A percentile compares a stretch with the other conserved stretches of the same genome.
Conservation (phyloP, 345 rosid species). For the Hibiscus mutabilis region DNA sequence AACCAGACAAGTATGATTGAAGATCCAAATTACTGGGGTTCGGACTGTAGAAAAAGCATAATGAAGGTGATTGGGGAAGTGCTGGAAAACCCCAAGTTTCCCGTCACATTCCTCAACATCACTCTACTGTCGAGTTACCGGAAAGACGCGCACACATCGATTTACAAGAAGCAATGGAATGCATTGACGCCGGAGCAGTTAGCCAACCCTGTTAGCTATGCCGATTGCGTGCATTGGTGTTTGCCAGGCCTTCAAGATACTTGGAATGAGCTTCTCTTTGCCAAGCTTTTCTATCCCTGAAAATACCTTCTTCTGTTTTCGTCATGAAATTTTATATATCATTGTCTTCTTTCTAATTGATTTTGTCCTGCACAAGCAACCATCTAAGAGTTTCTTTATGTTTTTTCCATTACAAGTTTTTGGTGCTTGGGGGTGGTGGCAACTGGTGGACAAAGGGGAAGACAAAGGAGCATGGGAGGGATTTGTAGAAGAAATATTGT, state of each 20-base stretch:
- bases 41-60: constrained; percentile 57
- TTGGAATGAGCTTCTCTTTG: constrained; percentile 88
- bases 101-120: constrained; percentile 71
- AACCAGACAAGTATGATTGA: constrained; percentile 55
- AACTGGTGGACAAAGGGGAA: no score
- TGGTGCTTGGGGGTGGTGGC: neutral
- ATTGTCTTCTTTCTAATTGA: no score
- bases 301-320: no score
- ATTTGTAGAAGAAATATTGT: neutral
- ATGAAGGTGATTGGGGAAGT: constrained; percentile 82
- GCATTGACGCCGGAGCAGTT: constrained; percentile 57
- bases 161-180: constrained; percentile 90
- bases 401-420: neutral
- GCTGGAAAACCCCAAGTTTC: constrained; percentile 48
- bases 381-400: no score
- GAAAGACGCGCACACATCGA: constrained; percentile 86
- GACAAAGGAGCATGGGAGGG: neutral
- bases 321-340: no score
- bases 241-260: constrained; percentile 89
- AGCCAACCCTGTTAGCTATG: constrained; percentile 65
- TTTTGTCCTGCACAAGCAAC: no score
- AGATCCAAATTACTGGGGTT: constrained; percentile 80
- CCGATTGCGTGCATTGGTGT: constrained; percentile 93
- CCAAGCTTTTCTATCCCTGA: constrained; percentile 72
- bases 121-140: constrained; percentile 77